Conservation (phyloP, 805 yeast genomes). For the Wickerhamiella kurtzmanii region DNA sequence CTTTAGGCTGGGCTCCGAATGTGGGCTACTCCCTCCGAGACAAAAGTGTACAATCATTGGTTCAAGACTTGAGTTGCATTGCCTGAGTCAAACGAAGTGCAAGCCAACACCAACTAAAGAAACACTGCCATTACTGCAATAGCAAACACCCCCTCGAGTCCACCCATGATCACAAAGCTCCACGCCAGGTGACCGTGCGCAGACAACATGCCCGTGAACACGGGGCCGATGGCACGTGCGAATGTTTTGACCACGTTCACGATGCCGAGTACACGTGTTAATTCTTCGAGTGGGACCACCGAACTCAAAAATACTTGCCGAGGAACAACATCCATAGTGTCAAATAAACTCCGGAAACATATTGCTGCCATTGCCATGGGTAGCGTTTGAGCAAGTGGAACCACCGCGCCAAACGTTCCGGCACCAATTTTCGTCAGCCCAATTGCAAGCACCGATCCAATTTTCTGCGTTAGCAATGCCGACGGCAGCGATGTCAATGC, state of each 20-base stretch:
- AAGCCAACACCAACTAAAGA: slow-evolving; percentile 2
- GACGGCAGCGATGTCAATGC: slow-evolving; percentile 49
- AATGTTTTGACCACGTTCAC: slow-evolving; percentile 79
- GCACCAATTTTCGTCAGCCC: slow-evolving; percentile 66
- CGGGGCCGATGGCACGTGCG: slow-evolving; percentile 72
- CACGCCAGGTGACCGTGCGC: slow-evolving; percentile 23
- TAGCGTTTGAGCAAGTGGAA: slow-evolving; percentile 34
- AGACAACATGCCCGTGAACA: slow-evolving; percentile 65
- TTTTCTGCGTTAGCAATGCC: slow-evolving; percentile 45
- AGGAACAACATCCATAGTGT: slow-evolving; percentile 86
- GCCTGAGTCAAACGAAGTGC: too few relatives aligned
- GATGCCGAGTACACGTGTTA: slow-evolving; percentile 68
- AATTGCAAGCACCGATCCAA: slow-evolving; percentile 74
- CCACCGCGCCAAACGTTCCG: slow-evolving; percentile 43
- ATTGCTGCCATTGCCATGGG: slow-evolving; percentile 39
- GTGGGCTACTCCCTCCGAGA: too few relatives aligned
- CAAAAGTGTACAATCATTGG: too few relatives aligned
- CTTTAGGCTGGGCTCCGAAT: too few relatives aligned
- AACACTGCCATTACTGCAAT: slow-evolving; percentile 9
- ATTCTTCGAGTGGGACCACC: slow-evolving; percentile 45
- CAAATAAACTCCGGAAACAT: slow-evolving; percentile 44
- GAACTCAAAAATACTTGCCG: slow-evolving; percentile 68
- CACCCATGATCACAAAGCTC: slow-evolving; percentile 26
- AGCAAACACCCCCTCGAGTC: slow-evolving; percentile 23
- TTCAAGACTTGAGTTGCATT: too few relatives aligned